Conservation (phyloP, 495 filamentous ascomycete genomes). For the Penicillium diatomitis region DNA sequence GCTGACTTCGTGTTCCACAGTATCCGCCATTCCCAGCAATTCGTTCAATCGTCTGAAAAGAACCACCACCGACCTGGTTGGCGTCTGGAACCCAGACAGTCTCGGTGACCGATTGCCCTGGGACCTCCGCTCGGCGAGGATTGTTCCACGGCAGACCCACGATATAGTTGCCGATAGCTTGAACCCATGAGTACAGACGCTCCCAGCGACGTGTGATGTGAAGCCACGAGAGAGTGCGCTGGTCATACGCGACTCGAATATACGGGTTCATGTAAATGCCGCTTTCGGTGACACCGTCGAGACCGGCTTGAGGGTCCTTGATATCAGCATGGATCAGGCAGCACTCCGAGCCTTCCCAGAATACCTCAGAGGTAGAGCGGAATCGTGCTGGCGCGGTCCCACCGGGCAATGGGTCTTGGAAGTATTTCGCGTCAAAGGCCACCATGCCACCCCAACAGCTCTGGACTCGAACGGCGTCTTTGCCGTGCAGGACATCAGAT, state of each 20-base stretch:
- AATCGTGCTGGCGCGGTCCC: conserved; percentile 48
- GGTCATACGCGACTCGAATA: conserved; percentile 57
- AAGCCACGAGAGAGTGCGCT: conserved; percentile 45
- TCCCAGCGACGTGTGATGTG: conserved; percentile 49
- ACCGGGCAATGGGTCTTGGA: conserved; percentile 24
- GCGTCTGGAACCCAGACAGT: conserved; percentile 42
- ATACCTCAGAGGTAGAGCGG: conserved; percentile 52
- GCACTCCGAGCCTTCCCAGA: conserved; percentile 73
- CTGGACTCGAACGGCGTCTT: conserved; percentile 61
- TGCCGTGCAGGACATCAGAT: conserved; percentile 49
- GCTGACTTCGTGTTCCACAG: conserved; percentile 47
- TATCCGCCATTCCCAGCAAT: conserved; percentile 43
- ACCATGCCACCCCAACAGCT: conserved; percentile 82
- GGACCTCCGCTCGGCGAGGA: conserved; percentile 43
- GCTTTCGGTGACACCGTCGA: conserved; percentile 35
- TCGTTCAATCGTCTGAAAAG: conserved; percentile 33
- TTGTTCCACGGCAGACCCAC: conserved; percentile 48
- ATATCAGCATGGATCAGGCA: conserved; percentile 70
- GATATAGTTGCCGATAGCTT: conserved; percentile 44
- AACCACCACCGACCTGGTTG: conserved; percentile 21
- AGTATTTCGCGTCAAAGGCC: conserved; percentile 62
- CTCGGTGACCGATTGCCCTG: conserved; percentile 45
- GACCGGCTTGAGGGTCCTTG: conserved; percentile 30
- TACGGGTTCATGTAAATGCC: conserved; percentile 66
- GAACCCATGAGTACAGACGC: conserved; percentile 44